These are phyloP conservation scores for Suillus subalutaceus DNA, from an alignment of 768 basidiomycete genomes.

Conservation along the genomic window DNA sequence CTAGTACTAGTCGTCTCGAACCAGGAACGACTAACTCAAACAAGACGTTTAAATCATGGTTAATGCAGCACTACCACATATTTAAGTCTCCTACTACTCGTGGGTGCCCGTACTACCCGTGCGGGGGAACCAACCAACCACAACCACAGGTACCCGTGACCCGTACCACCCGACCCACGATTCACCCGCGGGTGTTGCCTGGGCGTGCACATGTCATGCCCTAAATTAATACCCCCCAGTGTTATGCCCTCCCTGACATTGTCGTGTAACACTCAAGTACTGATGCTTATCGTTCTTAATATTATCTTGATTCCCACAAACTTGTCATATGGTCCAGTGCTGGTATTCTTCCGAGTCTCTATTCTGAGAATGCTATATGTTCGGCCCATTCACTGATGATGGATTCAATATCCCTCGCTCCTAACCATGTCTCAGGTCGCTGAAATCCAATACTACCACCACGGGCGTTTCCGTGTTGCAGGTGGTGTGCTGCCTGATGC, in stretches of 20 bases:
- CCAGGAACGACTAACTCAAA: too few species aligned
- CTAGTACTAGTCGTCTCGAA: too few species aligned
- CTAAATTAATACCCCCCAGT: neutral
- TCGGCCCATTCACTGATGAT: neutral
- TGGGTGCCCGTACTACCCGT: too few species aligned
- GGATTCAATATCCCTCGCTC: neutral
- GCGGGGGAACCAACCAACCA: too few species aligned
- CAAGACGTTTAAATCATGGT: too few species aligned
- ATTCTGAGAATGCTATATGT: slow-evolving; percentile 4
- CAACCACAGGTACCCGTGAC: too few species aligned
- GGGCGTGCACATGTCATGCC: too few species aligned
- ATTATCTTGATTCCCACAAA: slow-evolving; percentile 2
- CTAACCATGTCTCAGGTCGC: slow-evolving; percentile 25
- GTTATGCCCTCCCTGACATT: neutral
- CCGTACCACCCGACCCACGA: too few species aligned
- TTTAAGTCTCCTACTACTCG: too few species aligned
- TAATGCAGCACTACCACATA: too few species aligned
- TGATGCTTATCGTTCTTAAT: neutral
- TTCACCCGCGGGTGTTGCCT: too few species aligned
- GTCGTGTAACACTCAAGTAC: neutral
- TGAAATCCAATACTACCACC: slow-evolving; percentile 51
- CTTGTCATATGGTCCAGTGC: slow-evolving; percentile 12
- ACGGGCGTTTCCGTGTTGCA: slow-evolving; percentile 54
- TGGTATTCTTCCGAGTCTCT: neutral
- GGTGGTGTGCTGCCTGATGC: slow-evolving; percentile 60